Evolutionary conservation across 768 basidiomycete species (phyloP).

Genomic region (Amanita polypyramis): DNA sequence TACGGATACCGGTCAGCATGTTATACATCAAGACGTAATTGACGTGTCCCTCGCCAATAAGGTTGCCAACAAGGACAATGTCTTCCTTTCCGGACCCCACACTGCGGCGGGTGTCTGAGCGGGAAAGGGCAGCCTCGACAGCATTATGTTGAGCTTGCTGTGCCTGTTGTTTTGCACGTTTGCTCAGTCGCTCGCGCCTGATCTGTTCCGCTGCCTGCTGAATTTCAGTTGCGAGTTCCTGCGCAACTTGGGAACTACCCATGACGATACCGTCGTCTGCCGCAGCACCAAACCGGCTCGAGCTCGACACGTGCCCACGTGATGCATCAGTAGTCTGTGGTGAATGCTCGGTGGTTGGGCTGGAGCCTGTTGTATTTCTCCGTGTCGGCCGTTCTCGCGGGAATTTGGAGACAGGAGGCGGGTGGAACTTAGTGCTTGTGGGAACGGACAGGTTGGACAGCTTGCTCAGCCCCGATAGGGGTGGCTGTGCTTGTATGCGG

Average conservation of each 20-base stretch:
- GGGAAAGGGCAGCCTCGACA: slow-evolving; percentile 47
- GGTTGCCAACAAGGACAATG: slow-evolving; percentile 77
- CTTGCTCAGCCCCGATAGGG: slow-evolving; percentile 10
- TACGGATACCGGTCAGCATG: slow-evolving; percentile 98
- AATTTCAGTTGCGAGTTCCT: slow-evolving; percentile 70
- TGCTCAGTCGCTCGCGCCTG: slow-evolving; percentile 63
- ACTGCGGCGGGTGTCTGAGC: slow-evolving; percentile 13
- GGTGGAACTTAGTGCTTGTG: slow-evolving; percentile 39
- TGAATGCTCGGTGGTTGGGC: slow-evolving; percentile 18
- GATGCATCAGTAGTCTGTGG: slow-evolving; percentile 20
- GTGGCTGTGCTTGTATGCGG: slow-evolving; percentile 14
- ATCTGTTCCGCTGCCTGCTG: slow-evolving; percentile 85
- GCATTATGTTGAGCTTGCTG: slow-evolving; percentile 34
- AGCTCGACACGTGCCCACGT: background rate
- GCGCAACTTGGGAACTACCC: slow-evolving; percentile 25
- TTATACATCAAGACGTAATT: slow-evolving; percentile 99
- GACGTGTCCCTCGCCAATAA: slow-evolving; percentile 97
- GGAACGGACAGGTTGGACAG: slow-evolving; percentile 17
- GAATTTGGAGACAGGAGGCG: slow-evolving; percentile 25
- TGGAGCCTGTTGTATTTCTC: slow-evolving; percentile 64
- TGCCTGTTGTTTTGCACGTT: slow-evolving; percentile 52
- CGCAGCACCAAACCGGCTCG: slow-evolving; percentile 8
- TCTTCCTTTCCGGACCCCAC: slow-evolving; percentile 27
- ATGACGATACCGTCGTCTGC: slow-evolving; percentile 23
- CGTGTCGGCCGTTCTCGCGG: slow-evolving; percentile 31